These are phyloP conservation scores for Eucalyptus regnans DNA, from an alignment of 345 rosid species.

Conservation along the genomic window DNA sequence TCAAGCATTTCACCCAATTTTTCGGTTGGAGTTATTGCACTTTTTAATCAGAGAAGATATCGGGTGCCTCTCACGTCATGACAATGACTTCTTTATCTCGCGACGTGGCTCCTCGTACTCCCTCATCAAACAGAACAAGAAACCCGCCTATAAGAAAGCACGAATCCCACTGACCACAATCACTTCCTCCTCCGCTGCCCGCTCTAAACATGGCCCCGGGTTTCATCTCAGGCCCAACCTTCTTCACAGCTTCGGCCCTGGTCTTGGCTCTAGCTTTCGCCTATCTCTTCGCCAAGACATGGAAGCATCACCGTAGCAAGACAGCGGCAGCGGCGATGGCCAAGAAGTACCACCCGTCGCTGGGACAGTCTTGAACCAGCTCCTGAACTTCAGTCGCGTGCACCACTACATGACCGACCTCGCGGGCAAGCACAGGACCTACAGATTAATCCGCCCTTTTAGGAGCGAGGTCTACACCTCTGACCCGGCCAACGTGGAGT, in stretches of 20 bases:
- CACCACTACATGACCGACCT: slow-evolving; percentile 44
- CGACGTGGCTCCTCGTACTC: not conserved
- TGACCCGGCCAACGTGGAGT: slow-evolving; percentile 33
- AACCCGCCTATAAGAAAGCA: too few species aligned
- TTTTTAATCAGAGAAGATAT: too few species aligned
- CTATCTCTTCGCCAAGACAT: not conserved
- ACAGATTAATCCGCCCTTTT: slow-evolving; percentile 28
- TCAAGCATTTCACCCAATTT: too few species aligned
- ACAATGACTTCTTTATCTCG: not conserved
- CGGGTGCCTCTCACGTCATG: not conserved
- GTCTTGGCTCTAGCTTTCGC: not conserved
- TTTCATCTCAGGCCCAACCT: not conserved
- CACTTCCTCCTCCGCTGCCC: not conserved
- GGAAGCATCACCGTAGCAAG: not conserved
- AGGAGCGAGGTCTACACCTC: slow-evolving; percentile 38
- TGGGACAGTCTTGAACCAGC: slow-evolving; percentile 39
- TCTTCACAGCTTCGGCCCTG: slow-evolving; percentile 1
- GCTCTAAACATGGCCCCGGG: not conserved
- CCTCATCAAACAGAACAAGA: not conserved
- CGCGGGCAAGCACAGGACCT: slow-evolving; percentile 30
- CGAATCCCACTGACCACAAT: not conserved
- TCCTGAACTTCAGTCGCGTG: slow-evolving; percentile 32
- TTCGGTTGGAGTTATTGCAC: too few species aligned
- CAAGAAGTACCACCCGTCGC: slow-evolving; percentile 38
- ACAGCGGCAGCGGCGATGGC: not conserved